Evolutionary conservation across 805 yeast species (phyloP).

Genomic region (Kregervanrija delftensis): DNA sequence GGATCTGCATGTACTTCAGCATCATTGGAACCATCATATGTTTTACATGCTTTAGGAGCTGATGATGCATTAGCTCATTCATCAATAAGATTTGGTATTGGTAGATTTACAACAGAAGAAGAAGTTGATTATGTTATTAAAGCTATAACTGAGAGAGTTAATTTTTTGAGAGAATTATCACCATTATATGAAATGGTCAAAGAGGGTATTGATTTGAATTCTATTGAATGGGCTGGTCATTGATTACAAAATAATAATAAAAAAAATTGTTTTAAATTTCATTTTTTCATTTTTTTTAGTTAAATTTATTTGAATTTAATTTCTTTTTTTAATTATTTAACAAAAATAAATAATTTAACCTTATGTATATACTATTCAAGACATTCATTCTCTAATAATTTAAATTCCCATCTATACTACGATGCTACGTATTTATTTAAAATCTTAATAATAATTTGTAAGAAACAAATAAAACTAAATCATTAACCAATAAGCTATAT

Average conservation of each 20-base stretch:
- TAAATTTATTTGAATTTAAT: too few relatives aligned
- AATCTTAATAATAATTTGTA: too few relatives aligned
- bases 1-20: constrained; percentile 99
- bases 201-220: constrained; percentile 90
- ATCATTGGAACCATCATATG: constrained; percentile 95
- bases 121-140: constrained; percentile 91
- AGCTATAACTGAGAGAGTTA: constrained; percentile 85
- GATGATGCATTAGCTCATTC: constrained; percentile 98
- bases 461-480: too few relatives aligned
- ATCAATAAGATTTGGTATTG: constrained; percentile 95
- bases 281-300: too few relatives aligned
- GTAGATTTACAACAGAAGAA: constrained; percentile 93
- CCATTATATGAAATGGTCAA: constrained; percentile 99
- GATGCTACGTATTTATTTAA: too few relatives aligned
- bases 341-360: too few relatives aligned
- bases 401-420: too few relatives aligned
- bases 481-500: too few relatives aligned
- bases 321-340: too few relatives aligned
- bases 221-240: constrained; percentile 98
- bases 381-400: too few relatives aligned
- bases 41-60: constrained; percentile 92
- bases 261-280: too few relatives aligned
- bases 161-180: constrained; percentile 82
- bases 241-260: constrained; percentile 21
- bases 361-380: too few relatives aligned